Percentiles rank a stretch among this genome's conserved stretches.
phyloP scores from a whole-genome alignment of 1,139 yeast genomes.

The Saccharomyces hybrid region DNA sequence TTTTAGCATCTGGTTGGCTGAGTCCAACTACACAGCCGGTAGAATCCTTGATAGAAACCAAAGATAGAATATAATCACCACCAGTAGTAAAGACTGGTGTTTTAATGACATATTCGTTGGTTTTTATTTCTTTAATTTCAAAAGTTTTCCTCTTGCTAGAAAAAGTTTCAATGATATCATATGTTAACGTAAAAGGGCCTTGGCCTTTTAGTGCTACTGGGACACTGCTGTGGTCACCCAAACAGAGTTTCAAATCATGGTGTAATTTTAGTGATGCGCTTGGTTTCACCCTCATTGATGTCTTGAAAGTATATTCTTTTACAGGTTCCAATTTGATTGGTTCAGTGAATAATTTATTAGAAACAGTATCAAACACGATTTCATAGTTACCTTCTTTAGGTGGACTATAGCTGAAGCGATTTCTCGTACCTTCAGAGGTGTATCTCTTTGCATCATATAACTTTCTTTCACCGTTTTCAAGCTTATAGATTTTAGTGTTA shows the following conservation, averaged over 20 bases:
- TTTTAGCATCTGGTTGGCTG: slow-evolving; percentile 47
- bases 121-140: slow-evolving; percentile 39
- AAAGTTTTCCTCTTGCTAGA: slow-evolving; percentile 40
- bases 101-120: slow-evolving; percentile 36
- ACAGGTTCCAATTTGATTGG: slow-evolving; percentile 32
- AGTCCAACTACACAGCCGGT: slow-evolving; percentile 70
- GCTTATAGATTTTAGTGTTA: slow-evolving; percentile 52
- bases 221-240: slow-evolving; percentile 40
- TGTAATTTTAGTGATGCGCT: slow-evolving; percentile 31
- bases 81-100: slow-evolving; percentile 56
- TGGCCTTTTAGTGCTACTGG: slow-evolving; percentile 65
- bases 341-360: slow-evolving; percentile 47
- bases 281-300: slow-evolving; percentile 41
- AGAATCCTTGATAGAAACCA: slow-evolving; percentile 62
- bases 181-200: slow-evolving; percentile 65
- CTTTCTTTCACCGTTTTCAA: slow-evolving; percentile 33
- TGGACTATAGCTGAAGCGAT: slow-evolving; percentile 65
- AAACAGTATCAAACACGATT: slow-evolving; percentile 54
- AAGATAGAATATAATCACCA: slow-evolving; percentile 57
- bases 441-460: slow-evolving; percentile 35
- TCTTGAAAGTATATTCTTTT: slow-evolving; percentile 32
- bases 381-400: slow-evolving; percentile 73
- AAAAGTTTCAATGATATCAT: slow-evolving; percentile 54
- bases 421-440: slow-evolving; percentile 37
- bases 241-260: slow-evolving; percentile 36